Evolutionary conservation across 2,329 filamentous ascomycete species (phyloP).

Genomic region (Stylonectria norvegica): DNA sequence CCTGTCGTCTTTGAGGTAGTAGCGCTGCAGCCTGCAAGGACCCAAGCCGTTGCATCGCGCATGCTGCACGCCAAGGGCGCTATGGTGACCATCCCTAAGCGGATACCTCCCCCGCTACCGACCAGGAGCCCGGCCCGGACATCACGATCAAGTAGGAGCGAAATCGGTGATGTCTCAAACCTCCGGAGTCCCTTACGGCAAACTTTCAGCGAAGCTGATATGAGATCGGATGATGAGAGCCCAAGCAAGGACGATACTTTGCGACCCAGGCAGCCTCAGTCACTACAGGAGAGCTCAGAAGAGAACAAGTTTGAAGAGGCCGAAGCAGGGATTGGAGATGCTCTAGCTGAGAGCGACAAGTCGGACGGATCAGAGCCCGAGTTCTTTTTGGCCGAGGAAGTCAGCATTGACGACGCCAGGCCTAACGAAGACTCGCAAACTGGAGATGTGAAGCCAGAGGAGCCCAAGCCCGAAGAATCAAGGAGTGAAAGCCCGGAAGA

Average conservation of each 20-base stretch:
- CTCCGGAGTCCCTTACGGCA: slow-evolving; percentile 50
- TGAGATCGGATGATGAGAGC: slow-evolving; percentile 22
- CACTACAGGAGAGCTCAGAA: too few relatives aligned
- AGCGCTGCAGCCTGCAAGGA: slow-evolving; percentile 50
- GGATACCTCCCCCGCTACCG: slow-evolving; percentile 73
- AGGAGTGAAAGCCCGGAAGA: slow-evolving; percentile 8
- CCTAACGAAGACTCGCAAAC: slow-evolving; percentile 2
- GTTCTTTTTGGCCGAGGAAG: slow-evolving; percentile 19
- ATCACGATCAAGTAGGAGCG: slow-evolving; percentile 49
- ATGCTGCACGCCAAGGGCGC: slow-evolving; percentile 70
- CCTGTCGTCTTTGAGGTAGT: slow-evolving; percentile 68
- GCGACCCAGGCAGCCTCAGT: too few relatives aligned
- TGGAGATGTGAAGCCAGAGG: slow-evolving; percentile 4
- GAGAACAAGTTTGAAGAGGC: slow-evolving; percentile 4
- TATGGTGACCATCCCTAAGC: slow-evolving; percentile 80
- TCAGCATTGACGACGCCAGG: slow-evolving; percentile 6
- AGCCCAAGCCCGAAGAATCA: slow-evolving; percentile 3
- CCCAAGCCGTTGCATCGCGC: slow-evolving; percentile 60
- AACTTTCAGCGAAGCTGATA: slow-evolving; percentile 41
- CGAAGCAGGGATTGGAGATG: background rate
- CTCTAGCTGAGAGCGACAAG: slow-evolving; percentile 5
- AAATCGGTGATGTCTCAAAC: slow-evolving; percentile 56
- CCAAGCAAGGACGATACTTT: slow-evolving; percentile 18
- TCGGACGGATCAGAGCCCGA: slow-evolving; percentile 19
- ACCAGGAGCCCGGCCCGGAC: slow-evolving; percentile 68